phyloP scores from a whole-genome alignment of 768 basidiomycete genomes.

The Trametes punicea region DNA sequence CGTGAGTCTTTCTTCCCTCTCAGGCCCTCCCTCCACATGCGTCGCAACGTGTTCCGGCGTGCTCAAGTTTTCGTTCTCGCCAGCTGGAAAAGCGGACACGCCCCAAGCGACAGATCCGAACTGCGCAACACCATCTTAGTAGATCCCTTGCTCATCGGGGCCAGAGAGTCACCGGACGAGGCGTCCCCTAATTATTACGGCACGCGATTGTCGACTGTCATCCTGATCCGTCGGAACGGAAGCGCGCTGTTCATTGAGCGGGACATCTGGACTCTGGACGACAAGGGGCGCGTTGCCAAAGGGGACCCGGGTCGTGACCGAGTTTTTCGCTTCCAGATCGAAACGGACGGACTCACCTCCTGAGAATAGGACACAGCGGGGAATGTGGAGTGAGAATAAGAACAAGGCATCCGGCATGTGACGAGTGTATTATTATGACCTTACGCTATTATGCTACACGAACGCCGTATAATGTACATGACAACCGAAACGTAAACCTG shows the following conservation, averaged over 20 bases:
- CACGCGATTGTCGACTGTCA: slow-evolving; percentile 70
- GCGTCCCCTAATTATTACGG: slow-evolving; percentile 43
- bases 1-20: slow-evolving; percentile 46
- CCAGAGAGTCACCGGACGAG: slow-evolving; percentile 1
- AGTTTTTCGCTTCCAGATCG: slow-evolving; percentile 24
- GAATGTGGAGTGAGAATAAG: slow-evolving; percentile 11
- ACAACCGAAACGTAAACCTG: slow-evolving; percentile 2
- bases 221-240: slow-evolving; percentile 61
- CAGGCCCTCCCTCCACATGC: not conserved
- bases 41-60: not conserved
- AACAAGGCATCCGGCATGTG: not conserved
- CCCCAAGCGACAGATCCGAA: slow-evolving; percentile 48
- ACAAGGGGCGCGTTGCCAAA: slow-evolving; percentile 32
- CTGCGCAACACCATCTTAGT: slow-evolving; percentile 65
- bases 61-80: not conserved
- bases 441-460: slow-evolving; percentile 21
- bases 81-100: slow-evolving; percentile 24
- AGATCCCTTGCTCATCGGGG: slow-evolving; percentile 41
- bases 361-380: slow-evolving; percentile 9
- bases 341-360: not conserved
- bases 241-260: slow-evolving; percentile 66
- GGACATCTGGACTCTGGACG: slow-evolving; percentile 55
- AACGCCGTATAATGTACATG: slow-evolving; percentile 20
- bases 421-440: slow-evolving; percentile 12
- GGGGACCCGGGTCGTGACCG: slow-evolving; percentile 22